Evolutionary conservation across 768 basidiomycete species (phyloP).

Genomic region (Dentipellis sp.): DNA sequence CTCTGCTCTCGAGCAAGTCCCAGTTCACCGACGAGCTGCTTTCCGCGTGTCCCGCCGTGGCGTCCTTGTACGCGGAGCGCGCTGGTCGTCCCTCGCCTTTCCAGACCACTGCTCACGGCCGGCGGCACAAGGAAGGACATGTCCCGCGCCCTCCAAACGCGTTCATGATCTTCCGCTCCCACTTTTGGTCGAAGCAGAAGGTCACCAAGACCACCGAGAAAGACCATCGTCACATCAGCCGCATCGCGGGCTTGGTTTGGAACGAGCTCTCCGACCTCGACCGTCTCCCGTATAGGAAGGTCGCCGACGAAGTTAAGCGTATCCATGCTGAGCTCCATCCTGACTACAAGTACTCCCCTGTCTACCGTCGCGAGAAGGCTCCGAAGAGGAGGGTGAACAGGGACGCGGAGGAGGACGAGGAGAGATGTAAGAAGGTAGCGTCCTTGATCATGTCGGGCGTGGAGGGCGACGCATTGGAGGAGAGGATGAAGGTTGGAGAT

Average conservation of each 20-base stretch:
- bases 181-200: slow-evolving; percentile 44
- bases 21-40: slow-evolving; percentile 7
- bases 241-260: slow-evolving; percentile 66
- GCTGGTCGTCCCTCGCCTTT: slow-evolving; percentile 17
- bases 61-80: slow-evolving; percentile 6
- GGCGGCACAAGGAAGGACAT: slow-evolving; percentile 35
- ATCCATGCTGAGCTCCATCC: slow-evolving; percentile 45
- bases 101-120: slow-evolving; percentile 30
- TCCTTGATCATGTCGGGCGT: slow-evolving; percentile 26
- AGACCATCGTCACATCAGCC: slow-evolving; percentile 66
- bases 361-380: slow-evolving; percentile 21
- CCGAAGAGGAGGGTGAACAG: slow-evolving; percentile 27
- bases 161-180: slow-evolving; percentile 77
- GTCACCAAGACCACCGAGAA: slow-evolving; percentile 36
- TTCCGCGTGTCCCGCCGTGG: slow-evolving; percentile 12
- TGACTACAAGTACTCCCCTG: slow-evolving; percentile 55
- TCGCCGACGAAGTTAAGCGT: slow-evolving; percentile 38
- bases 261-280: slow-evolving; percentile 38
- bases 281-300: slow-evolving; percentile 34
- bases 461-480: slow-evolving; percentile 19
- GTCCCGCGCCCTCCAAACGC: slow-evolving; percentile 78
- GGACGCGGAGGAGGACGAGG: slow-evolving; percentile 22
- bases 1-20: background rate
- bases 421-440: slow-evolving; percentile 30
- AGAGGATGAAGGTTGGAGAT: background rate